Percentiles rank a stretch among this genome's conserved stretches.
Evolutionary conservation across 2,329 filamentous ascomycete species (phyloP).

Genomic region (Myriosclerotinia duriaeana): DNA sequence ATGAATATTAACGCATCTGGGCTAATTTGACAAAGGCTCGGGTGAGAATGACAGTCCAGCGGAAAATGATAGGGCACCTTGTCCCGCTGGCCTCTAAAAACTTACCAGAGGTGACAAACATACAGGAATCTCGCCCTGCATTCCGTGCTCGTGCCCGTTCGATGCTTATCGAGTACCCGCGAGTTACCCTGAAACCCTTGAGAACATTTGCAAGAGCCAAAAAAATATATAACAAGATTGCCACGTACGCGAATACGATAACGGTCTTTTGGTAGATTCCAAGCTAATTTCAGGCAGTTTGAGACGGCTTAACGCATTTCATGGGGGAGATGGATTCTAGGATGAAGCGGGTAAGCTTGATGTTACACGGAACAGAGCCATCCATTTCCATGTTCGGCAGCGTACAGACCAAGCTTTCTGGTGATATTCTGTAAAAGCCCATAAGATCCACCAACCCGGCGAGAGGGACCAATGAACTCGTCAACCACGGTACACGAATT

Average conservation of each 20-base stretch:
- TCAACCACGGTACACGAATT: slow-evolving; percentile 2
- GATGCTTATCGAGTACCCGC: slow-evolving; percentile 1
- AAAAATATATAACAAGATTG: not conserved
- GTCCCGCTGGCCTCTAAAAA: not conserved
- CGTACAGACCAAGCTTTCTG: slow-evolving; percentile 20
- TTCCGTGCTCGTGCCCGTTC: slow-evolving; percentile 1
- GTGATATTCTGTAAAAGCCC: slow-evolving; percentile 12
- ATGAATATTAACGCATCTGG: not conserved
- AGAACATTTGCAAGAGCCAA: not conserved
- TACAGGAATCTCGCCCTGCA: slow-evolving; percentile 1
- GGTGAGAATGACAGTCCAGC: slow-evolving; percentile 4
- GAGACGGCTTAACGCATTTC: not conserved
- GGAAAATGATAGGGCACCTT: slow-evolving; percentile 1
- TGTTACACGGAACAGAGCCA: slow-evolving; percentile 16
- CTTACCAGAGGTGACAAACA: slow-evolving; percentile 3
- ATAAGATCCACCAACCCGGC: slow-evolving; percentile 23
- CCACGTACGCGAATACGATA: not conserved
- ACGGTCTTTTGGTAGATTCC: not conserved
- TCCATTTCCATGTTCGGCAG: slow-evolving; percentile 15
- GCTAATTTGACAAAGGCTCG: not conserved
- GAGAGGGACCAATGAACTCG: slow-evolving; percentile 19
- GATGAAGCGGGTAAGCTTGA: slow-evolving; percentile 8
- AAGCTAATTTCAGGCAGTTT: slow-evolving; percentile 2
- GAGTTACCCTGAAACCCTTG: not conserved
- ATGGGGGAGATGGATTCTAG: not conserved